Conservation (phyloP, 495 filamentous ascomycete genomes). For the Lasiosphaeria miniovina region DNA sequence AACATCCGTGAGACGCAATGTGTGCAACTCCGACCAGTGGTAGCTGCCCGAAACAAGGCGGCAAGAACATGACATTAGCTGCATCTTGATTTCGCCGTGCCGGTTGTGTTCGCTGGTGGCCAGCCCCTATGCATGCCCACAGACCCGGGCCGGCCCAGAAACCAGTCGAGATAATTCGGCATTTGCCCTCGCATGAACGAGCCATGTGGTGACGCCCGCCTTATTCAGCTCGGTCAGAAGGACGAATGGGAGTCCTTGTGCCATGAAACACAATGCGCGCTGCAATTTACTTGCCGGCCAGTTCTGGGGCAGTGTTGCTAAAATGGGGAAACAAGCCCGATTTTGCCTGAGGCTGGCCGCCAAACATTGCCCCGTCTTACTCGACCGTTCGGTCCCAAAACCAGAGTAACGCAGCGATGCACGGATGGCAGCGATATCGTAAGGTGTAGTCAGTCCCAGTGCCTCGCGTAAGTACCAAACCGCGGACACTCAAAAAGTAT, state of each 20-base stretch:
- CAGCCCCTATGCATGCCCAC: neutral
- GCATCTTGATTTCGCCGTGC: neutral
- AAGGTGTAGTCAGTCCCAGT: neutral
- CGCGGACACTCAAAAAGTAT: neutral
- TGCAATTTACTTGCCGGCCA: neutral
- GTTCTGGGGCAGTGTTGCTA: neutral
- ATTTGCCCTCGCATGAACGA: neutral
- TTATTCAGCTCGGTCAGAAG: constrained; percentile 6
- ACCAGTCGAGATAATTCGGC: neutral
- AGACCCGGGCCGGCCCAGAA: neutral
- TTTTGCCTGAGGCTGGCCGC: neutral
- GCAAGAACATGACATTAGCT: too few species aligned
- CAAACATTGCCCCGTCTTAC: neutral
- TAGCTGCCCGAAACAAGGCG: too few species aligned
- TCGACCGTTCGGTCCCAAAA: neutral
- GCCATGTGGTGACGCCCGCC: neutral
- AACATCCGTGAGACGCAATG: too few species aligned
- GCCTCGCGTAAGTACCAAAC: constrained; percentile 1
- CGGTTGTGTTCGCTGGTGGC: neutral
- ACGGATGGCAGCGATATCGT: neutral
- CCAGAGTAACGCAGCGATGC: neutral
- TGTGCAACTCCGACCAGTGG: too few species aligned
- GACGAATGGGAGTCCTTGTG: neutral
- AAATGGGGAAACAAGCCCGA: neutral
- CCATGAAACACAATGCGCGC: neutral